Evolutionary conservation across 2,329 filamentous ascomycete genomes (phyloP), one percentile per base, ranked within the genome.

Genomic region (Lasiodiplodia sp.): DNA sequence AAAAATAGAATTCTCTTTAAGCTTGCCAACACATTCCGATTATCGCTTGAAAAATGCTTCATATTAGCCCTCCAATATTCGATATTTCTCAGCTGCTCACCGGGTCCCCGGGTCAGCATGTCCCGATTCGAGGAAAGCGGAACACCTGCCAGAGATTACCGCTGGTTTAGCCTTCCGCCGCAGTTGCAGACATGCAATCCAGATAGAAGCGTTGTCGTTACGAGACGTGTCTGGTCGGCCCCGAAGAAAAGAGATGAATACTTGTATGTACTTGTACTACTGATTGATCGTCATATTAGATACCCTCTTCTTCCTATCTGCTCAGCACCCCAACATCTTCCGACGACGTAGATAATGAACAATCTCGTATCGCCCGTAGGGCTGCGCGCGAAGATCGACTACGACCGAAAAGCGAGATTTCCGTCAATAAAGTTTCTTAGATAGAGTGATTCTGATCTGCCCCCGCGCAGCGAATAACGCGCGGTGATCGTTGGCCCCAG

Each of bases 21-120:
- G 37, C 58, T 49, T 49, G 58, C 31, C 58, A 62, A 62, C 58
- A 14, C 40, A 62, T 62, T 62, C 58, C 58, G n/a, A 21, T 34
- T 21, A 10, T 38, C 38, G 25, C 37, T 44, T 16, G 16, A 4
- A 40, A 62, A 28, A 16, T 47, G 38, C 11, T 31, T 18, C 14
- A 18, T 7, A 44, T 18, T 18, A 44, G 16, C 14, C 14, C 18
- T 21, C 16, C 28, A 1, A 14, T 8, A 11, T 37, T 37, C 18
- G 18, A 21, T 47, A 10, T 10, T 11, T n/a, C 18, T 47, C 44
- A 21, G 44, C 44, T 47, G n/a, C n/a, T 47, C 44, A 47, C 16
- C 40, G 40, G 7, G 40, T 18, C 16, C 5, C 40, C 40, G 40
- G 16, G 8, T 34, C 31, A 10, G 4, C 31, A 34, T 34, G 7